Evolutionary conservation across 2,329 filamentous ascomycete species (phyloP).

Genomic region (Neopestalotiopsis rosae): DNA sequence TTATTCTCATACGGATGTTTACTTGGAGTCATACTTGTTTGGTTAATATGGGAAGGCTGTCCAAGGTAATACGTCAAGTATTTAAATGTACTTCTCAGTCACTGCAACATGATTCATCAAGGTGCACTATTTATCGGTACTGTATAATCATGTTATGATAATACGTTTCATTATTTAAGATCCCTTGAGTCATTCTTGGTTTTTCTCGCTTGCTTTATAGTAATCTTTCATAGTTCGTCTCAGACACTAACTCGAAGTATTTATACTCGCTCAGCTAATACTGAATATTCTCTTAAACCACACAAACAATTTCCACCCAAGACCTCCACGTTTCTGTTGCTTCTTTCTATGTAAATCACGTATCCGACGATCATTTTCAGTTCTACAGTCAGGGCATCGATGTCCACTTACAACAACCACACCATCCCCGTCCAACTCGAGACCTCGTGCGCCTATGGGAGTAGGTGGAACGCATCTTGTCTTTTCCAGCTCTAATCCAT

Average conservation of each 20-base stretch:
- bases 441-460: not conserved
- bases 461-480: not conserved
- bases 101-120: too few relatives aligned
- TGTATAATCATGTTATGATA: too few relatives aligned
- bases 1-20: too few relatives aligned
- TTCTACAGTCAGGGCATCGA: not conserved
- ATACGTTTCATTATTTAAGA: too few relatives aligned
- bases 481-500: not conserved
- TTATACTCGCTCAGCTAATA: not conserved
- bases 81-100: too few relatives aligned
- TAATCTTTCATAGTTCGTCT: not conserved
- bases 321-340: not conserved
- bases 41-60: too few relatives aligned
- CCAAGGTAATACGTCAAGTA: too few relatives aligned
- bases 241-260: too few relatives aligned
- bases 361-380: not conserved
- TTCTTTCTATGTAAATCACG: not conserved
- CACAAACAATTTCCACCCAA: not conserved
- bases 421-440: slow-evolving; percentile 1
- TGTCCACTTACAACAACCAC: slow-evolving; percentile 9
- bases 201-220: not conserved
- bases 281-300: not conserved
- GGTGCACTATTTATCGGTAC: too few relatives aligned
- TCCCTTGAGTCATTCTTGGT: not conserved
- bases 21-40: too few relatives aligned